Percentiles rank a stretch among this genome's conserved stretches.
These are phyloP conservation scores for Calonectria hawksworthii DNA, from an alignment of 2,329 filamentous ascomycete species.

Conservation along the genomic window DNA sequence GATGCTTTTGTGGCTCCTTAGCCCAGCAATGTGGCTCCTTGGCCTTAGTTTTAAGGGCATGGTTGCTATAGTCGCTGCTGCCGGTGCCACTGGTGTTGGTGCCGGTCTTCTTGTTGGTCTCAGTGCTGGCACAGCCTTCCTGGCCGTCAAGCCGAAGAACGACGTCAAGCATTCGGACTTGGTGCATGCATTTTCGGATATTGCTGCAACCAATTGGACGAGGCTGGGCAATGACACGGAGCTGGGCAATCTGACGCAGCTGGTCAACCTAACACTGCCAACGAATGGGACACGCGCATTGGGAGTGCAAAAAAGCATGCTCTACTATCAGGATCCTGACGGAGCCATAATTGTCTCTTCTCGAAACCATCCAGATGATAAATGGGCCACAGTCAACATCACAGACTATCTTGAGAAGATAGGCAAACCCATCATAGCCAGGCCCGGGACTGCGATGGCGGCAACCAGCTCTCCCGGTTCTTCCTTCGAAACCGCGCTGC, in stretches of 20 bases:
- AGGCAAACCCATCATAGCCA: not conserved
- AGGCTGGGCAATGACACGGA: too few species aligned
- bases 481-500: not conserved
- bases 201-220: not conserved
- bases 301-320: not conserved
- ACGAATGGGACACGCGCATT: not conserved
- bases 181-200: not conserved
- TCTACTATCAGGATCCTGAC: not conserved
- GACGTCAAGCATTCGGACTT: not conserved
- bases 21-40: too few species aligned
- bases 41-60: too few species aligned
- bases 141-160: too few species aligned
- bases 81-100: too few species aligned
- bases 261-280: not conserved
- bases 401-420: not conserved
- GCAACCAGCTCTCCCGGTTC: not conserved
- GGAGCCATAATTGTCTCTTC: not conserved
- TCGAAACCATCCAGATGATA: not conserved
- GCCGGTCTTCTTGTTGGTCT: too few species aligned
- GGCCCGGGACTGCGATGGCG: not conserved
- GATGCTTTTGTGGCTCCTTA: too few species aligned
- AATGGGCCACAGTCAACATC: not conserved
- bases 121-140: too few species aligned
- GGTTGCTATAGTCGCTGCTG: too few species aligned
- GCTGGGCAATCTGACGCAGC: not conserved